These are phyloP conservation scores for Paratinospora sagittata DNA, from an alignment of 164 flowering plant species.

Conservation along the genomic window DNA sequence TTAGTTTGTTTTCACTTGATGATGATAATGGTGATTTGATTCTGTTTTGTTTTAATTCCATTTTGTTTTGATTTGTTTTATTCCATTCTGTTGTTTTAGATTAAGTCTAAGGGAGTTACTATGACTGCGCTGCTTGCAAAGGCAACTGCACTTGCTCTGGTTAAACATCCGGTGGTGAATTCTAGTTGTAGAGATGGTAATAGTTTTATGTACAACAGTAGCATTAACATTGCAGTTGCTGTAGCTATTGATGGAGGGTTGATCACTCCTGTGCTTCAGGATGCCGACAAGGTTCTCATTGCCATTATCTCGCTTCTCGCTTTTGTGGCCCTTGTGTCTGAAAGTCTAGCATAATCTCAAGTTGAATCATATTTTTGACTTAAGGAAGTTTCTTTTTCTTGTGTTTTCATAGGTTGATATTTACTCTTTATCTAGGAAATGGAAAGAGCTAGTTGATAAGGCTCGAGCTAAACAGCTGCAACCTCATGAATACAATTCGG, in stretches of 20 bases:
- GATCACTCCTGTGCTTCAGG: constrained; percentile 95
- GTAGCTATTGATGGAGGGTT: constrained; percentile 96
- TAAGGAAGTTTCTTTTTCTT: background rate
- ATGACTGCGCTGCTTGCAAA: constrained; percentile 97
- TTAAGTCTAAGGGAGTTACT: constrained; percentile 94
- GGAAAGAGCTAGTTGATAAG: too few relatives aligned
- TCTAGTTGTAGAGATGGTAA: too few relatives aligned
- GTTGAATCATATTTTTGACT: constrained; percentile 4
- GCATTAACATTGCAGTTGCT: too few relatives aligned
- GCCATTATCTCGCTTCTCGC: background rate
- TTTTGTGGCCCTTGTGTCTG: background rate
- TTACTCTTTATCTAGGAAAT: too few relatives aligned
- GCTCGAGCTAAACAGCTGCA: too few relatives aligned
- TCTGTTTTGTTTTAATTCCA: background rate
- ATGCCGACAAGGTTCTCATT: constrained; percentile 85
- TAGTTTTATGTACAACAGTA: too few relatives aligned
- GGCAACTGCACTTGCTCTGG: constrained; percentile 97
- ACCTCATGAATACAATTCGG: too few relatives aligned
- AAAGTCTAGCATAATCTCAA: background rate
- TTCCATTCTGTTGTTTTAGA: constrained; percentile 34
- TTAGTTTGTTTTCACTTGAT: background rate
- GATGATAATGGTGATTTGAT: background rate
- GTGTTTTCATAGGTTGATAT: too few relatives aligned
- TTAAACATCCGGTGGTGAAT: too few relatives aligned
- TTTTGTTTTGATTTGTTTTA: background rate